These are phyloP conservation scores for Lachancea meyersii DNA, from an alignment of 805 yeast species.

Conservation along the genomic window DNA sequence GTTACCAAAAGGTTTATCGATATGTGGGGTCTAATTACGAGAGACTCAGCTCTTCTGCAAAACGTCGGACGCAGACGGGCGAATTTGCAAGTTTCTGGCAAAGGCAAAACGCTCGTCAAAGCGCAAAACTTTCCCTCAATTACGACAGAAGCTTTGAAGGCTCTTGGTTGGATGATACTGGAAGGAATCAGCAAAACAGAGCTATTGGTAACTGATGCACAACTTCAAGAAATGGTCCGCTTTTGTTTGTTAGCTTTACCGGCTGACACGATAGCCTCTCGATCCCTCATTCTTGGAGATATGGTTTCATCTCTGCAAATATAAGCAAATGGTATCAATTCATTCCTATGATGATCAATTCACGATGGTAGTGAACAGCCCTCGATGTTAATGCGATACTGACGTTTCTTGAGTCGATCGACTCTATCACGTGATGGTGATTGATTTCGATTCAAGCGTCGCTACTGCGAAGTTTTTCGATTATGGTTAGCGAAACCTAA, in stretches of 20 bases:
- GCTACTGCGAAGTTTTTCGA: no score
- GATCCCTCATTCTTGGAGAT: constrained; percentile 23
- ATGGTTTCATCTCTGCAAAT: constrained; percentile 8
- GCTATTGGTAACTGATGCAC: constrained; percentile 17
- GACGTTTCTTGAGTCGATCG: no score
- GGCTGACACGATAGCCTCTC: constrained; percentile 10
- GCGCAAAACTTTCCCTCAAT: constrained; percentile 20
- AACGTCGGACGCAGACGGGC: constrained; percentile 1
- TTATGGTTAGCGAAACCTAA: no score
- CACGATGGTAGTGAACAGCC: no score
- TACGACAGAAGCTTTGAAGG: constrained; percentile 17
- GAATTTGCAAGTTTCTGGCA: not conserved
- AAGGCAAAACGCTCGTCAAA: not conserved
- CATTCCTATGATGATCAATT: no score
- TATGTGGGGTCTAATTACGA: constrained; percentile 21
- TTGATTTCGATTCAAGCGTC: no score
- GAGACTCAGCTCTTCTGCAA: constrained; percentile 14
- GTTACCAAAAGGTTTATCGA: constrained; percentile 27
- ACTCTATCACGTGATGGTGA: no score
- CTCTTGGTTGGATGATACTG: constrained; percentile 20
- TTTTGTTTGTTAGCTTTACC: constrained; percentile 25
- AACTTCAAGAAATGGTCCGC: constrained; percentile 19
- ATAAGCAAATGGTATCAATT: not conserved
- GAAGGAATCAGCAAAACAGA: constrained; percentile 26
- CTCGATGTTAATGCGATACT: no score